phyloP scores from a whole-genome alignment of 148 eudicot genomes.

The Vaccinium myrtillus region DNA sequence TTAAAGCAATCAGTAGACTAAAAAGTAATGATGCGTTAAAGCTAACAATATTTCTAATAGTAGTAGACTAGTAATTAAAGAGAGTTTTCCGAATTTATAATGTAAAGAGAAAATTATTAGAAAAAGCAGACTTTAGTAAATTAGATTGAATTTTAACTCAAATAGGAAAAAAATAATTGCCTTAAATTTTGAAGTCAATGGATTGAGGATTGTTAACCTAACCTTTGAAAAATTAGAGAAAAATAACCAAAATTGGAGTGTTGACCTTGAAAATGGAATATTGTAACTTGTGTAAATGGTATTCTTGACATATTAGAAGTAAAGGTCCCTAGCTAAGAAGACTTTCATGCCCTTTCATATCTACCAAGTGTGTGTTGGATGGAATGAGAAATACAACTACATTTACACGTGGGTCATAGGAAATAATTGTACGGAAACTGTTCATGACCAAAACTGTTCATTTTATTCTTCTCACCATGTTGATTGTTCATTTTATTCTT shows the following conservation, averaged over 20 bases:
- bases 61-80: neutral
- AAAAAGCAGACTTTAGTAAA: neutral
- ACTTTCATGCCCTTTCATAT: neutral
- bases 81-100: neutral
- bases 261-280: too few relatives aligned
- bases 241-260: neutral
- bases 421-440: too few relatives aligned
- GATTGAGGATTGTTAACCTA: conserved; percentile 6
- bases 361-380: too few relatives aligned
- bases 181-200: neutral
- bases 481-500: too few relatives aligned
- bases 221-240: conserved; percentile 2
- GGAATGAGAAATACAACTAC: too few relatives aligned
- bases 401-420: too few relatives aligned
- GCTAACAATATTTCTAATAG: neutral
- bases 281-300: neutral
- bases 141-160: neutral
- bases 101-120: neutral
- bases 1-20: neutral
- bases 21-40: neutral
- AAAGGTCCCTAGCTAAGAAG: neutral
- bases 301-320: neutral
- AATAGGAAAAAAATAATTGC: neutral
- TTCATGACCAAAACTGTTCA: too few relatives aligned
- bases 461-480: too few relatives aligned